These are phyloP conservation scores for Phytophthora cajani DNA, from an alignment of 352 stramenopile genomes.

Conservation along the genomic window DNA sequence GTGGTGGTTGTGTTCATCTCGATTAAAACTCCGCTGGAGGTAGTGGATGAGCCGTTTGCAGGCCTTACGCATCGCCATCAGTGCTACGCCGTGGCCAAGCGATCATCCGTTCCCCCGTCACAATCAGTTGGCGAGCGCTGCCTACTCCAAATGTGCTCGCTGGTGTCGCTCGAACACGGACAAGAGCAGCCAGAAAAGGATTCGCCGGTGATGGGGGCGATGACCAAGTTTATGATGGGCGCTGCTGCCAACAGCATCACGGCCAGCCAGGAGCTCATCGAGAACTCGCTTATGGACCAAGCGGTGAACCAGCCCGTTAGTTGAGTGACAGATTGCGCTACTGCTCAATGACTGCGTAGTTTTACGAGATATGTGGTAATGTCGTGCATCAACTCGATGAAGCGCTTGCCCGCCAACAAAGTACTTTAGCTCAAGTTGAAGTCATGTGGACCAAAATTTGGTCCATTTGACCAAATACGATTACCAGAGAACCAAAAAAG, in stretches of 20 bases:
- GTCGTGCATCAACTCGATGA: too few species aligned
- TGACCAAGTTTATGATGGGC: conserved; percentile 53
- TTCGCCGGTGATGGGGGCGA: conserved; percentile 37
- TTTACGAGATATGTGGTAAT: neutral
- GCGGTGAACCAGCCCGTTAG: conserved; percentile 23
- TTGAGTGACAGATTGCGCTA: neutral
- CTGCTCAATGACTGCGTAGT: neutral
- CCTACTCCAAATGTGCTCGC: conserved; percentile 59
- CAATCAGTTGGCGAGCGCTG: conserved; percentile 36
- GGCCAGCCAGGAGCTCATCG: conserved; percentile 44
- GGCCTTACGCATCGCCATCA: conserved; percentile 42
- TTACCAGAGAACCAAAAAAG: neutral
- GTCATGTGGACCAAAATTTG: neutral
- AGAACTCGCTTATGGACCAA: conserved; percentile 44
- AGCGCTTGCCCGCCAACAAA: too few species aligned
- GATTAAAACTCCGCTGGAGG: conserved; percentile 40
- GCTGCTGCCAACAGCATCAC: conserved; percentile 41
- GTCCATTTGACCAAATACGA: neutral
- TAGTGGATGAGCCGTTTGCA: conserved; percentile 38
- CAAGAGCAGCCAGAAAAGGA: conserved; percentile 37
- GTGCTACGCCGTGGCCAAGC: conserved; percentile 42
- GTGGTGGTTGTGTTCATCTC: conserved; percentile 44
- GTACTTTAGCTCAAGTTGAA: too few species aligned
- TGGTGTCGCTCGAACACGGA: conserved; percentile 40
- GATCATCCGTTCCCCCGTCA: conserved; percentile 23